Evolutionary conservation across 495 filamentous ascomycete species (phyloP), one percentile per base, ranked within the genome.

Genomic region (Hapsidospora chrysogenum): DNA sequence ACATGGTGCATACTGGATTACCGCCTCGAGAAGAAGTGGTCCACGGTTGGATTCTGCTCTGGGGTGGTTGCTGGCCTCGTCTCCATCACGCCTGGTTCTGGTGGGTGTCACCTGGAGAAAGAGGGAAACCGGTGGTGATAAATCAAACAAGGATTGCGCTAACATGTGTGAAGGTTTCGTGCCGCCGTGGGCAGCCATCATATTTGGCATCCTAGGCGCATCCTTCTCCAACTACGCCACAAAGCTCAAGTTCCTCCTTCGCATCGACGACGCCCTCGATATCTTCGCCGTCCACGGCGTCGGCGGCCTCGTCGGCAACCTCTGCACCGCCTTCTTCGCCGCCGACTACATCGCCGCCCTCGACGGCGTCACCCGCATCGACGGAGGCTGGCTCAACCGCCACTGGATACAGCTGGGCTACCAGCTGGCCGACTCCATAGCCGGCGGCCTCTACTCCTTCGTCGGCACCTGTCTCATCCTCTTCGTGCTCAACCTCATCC

Each of bases 1-100:
- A 93, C 86, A 29, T 97, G 89, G 89, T 92, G 81, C 56, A 57
- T 95, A 20, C 70, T 97, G 25, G 89, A 97, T 57, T 97, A 92
- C 59, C 69, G 87, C 28, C 67, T 96, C 18, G 87, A 95, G 56
- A 68, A 75, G 43, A 96, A 95, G 63, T 95, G 87, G 85, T 92
- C 85, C 0, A 89, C 85, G 14, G 87, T 96, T 21, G 87, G 87
- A 1, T 95, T 94, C 66, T 96, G 87, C 61, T 92, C 82, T 5
- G 89, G 89, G 45, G 85, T 85, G 16, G 76, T 96, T 47, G 80
- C 86, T 17, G 87, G 87, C 33, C 68, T 95, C 35, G 86, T 96
- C 9, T 79, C 84, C 36, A 93, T 95, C 43, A 96, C 87, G 6
- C 87, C 87, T 1, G 87, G 80, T 5, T 89, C 83, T 34, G 70